Conservation (phyloP, 306 rosid genomes). For the Cucurbita moschata region DNA sequence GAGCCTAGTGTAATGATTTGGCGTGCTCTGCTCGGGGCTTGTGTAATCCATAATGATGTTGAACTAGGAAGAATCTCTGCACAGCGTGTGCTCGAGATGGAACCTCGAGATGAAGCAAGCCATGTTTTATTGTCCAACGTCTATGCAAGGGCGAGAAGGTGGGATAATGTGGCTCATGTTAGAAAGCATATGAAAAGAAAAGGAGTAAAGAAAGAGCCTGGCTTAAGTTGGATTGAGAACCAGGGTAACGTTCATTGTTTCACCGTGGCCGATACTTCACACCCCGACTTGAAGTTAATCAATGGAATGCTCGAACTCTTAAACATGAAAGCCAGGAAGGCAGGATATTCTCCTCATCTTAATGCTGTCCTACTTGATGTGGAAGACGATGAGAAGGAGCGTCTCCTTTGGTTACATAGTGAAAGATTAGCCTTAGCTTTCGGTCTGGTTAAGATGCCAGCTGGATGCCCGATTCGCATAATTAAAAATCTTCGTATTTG, state of each 20-base stretch:
- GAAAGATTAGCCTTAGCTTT: conserved; percentile 76
- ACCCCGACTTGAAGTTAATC: conserved; percentile 49
- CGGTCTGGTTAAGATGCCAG: conserved; percentile 50
- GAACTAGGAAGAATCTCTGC: conserved; percentile 50
- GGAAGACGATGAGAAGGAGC: conserved; percentile 62
- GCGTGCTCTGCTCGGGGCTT: conserved; percentile 76
- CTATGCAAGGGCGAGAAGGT: conserved; percentile 45
- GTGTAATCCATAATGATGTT: conserved; percentile 52
- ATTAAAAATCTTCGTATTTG: conserved; percentile 70
- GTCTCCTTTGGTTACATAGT: conserved; percentile 60
- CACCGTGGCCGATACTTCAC: conserved; percentile 45
- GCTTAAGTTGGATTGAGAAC: conserved; percentile 71
- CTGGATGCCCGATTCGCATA: conserved; percentile 52
- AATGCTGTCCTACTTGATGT: conserved; percentile 49
- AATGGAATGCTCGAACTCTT: conserved; percentile 45
- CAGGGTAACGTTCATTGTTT: conserved; percentile 49
- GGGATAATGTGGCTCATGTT: conserved; percentile 53
- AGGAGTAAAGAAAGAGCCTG: conserved; percentile 73
- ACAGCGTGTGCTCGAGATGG: conserved; percentile 46
- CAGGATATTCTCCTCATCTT: conserved; percentile 51
- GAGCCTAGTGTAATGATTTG: conserved; percentile 75
- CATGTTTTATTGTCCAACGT: conserved; percentile 64
- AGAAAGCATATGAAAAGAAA: conserved; percentile 67
- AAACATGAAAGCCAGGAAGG: conserved; percentile 40
- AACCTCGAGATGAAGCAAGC: conserved; percentile 64